Percentiles rank a stretch among this genome's conserved stretches.
Evolutionary conservation across 2,329 filamentous ascomycete species (phyloP).

Genomic region (Arthroderma sp.): DNA sequence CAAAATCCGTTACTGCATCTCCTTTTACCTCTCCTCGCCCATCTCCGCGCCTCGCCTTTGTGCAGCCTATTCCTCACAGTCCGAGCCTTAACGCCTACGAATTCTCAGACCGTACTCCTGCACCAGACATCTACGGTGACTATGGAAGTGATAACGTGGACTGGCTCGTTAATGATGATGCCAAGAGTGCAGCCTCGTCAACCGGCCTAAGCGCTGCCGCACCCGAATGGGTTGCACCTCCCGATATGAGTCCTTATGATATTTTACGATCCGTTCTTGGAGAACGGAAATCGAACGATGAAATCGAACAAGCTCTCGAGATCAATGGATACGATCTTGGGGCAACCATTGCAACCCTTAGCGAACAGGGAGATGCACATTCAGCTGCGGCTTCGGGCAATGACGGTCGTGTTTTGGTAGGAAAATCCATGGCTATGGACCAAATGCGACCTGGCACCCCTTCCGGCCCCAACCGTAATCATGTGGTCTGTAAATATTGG

Average conservation of each 20-base stretch:
- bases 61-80: conserved; percentile 88
- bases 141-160: conserved; percentile 90
- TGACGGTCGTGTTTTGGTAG: conserved; percentile 58
- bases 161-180: conserved; percentile 85
- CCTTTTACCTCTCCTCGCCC: conserved; percentile 90
- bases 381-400: conserved; percentile 40
- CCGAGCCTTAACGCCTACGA: conserved; percentile 91
- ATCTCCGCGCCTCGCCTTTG: conserved; percentile 79
- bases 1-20: conserved; percentile 63
- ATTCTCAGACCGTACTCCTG: conserved; percentile 71
- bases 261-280: conserved; percentile 92
- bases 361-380: conserved; percentile 54
- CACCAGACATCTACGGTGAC: conserved; percentile 78
- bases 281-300: conserved; percentile 77
- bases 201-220: conserved; percentile 66
- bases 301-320: conserved; percentile 83
- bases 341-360: conserved; percentile 77
- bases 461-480: conserved; percentile 61
- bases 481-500: conserved; percentile 94
- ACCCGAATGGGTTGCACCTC: conserved; percentile 64
- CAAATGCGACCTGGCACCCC: conserved; percentile 63
- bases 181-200: conserved; percentile 66
- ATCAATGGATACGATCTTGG: conserved; percentile 86
- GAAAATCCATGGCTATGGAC: conserved; percentile 73
- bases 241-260: conserved; percentile 95